Conservation (phyloP, 2,329 filamentous ascomycete genomes). For the Rugonectria rugulosa region DNA sequence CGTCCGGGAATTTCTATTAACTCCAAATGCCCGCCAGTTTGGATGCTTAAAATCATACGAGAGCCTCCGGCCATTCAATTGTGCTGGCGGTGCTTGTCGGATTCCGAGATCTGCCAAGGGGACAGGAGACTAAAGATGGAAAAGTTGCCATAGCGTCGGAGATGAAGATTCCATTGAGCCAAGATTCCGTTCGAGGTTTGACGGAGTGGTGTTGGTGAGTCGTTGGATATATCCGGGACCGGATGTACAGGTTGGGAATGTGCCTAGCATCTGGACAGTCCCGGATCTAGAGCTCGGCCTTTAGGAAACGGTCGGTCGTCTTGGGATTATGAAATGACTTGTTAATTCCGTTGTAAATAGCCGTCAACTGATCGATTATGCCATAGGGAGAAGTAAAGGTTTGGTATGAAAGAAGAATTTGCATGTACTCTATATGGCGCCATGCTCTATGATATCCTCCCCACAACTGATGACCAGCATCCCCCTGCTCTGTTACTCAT, state of each 20-base stretch:
- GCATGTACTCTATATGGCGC: too few relatives aligned
- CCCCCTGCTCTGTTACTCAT: too few relatives aligned
- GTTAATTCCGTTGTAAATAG: too few relatives aligned
- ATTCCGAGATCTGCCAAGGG: background rate
- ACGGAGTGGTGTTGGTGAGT: background rate
- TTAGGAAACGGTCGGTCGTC: too few relatives aligned
- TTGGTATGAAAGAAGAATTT: too few relatives aligned
- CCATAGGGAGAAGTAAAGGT: too few relatives aligned
- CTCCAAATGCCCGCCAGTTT: background rate
- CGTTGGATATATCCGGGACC: conserved; percentile 5
- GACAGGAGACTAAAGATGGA: background rate
- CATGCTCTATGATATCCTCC: too few relatives aligned
- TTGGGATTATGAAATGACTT: too few relatives aligned
- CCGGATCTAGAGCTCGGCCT: background rate
- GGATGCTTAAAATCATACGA: background rate
- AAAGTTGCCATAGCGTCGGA: background rate
- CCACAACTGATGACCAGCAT: too few relatives aligned
- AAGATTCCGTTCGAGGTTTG: background rate
- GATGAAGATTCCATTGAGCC: background rate
- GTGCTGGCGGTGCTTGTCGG: background rate
- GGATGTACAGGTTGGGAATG: background rate
- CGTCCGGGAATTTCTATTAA: background rate
- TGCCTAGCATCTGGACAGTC: background rate
- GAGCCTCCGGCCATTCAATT: background rate
- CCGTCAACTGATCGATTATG: too few relatives aligned